A percentile compares a stretch with the other conserved stretches of the same genome.
Evolutionary conservation across 2,329 filamentous ascomycete genomes (phyloP).

Genomic region (Fusarium neocosmosporiellum): DNA sequence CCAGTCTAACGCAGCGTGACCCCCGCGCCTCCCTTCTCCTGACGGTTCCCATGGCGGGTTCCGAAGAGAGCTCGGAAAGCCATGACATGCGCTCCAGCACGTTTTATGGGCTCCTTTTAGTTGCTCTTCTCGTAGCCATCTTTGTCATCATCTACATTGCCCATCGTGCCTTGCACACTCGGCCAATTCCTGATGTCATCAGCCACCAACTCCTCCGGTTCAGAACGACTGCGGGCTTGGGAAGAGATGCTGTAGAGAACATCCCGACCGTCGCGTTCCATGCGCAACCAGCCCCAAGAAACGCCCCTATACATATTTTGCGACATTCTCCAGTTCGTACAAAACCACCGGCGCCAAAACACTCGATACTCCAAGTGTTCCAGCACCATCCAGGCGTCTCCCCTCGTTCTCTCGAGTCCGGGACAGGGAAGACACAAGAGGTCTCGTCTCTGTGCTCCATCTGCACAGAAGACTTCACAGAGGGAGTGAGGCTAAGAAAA

Average conservation of each 20-base stretch:
- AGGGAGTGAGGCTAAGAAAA: background rate
- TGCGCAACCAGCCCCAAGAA: background rate
- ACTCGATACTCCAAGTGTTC: background rate
- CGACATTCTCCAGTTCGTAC: background rate
- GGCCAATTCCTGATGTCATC: background rate
- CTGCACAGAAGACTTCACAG: constrained; percentile 21
- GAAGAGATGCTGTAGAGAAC: constrained; percentile 8
- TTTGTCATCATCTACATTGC: constrained; percentile 7
- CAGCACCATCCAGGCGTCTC: background rate
- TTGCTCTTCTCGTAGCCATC: background rate
- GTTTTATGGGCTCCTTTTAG: background rate
- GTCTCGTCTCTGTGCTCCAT: background rate
- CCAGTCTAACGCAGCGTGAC: background rate
- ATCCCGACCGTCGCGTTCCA: constrained; percentile 16
- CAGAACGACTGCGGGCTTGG: background rate
- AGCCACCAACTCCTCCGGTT: constrained; percentile 1
- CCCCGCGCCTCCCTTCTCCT: background rate
- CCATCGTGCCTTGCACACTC: background rate
- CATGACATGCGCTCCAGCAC: background rate
- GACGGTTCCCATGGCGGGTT: background rate
- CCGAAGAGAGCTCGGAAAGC: background rate
- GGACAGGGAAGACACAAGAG: fast-evolving
- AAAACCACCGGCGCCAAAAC: background rate
- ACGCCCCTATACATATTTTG: background rate
- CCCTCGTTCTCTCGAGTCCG: background rate